Evolutionary conservation across 192 early-diverging fungal species (phyloP), one percentile per base, ranked within the genome.

Genomic region (Coemansia sp.): DNA sequence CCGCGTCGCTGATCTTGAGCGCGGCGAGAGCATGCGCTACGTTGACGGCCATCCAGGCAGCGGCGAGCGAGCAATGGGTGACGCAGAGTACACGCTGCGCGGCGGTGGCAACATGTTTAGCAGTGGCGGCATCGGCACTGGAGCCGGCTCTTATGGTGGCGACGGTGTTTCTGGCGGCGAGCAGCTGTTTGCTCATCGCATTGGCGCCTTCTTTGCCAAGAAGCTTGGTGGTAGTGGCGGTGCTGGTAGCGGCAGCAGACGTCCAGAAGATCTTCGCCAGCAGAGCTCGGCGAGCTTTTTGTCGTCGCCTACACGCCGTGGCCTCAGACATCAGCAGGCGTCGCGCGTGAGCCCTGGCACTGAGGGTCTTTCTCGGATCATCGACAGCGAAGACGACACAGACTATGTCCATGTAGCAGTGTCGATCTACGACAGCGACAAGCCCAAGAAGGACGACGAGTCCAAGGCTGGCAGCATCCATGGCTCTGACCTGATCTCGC

Each of bases 11-110:
- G 55, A 73, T 35, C 30, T 62, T 17, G 63, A 65, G 43, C 53
- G 46, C 28, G 53, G 65, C 47, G 58, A 47, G 22, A 46, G 37
- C 0, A 47, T 47, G 3, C 29, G 47, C 9, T 48, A 46, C 18
- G 52, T 52, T 9, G 58, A 57, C 10, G 71, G 64, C 1, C 55
- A 63, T 26, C 49, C 36, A 23, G 68, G 68, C n/a, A 72, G 68
- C 53, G 68, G 68, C 41, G 61, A 60, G 42, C 60, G 24, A 11
- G 52, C 46, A 1, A 40, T 71, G 20, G 55, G 17, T 3, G 28
- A n/a, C 8, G 45, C 9, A 9, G 4, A 5, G 2, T 17, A 32
- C 8, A 48, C 32, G 1, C 19, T 35, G 17, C 17, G 32, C 14
- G 46, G 32, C 18, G 46, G 46, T 32, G 30, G 30, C 30, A n/a